Percentiles rank a stretch among this genome's conserved stretches.
phyloP scores from a whole-genome alignment of 176 grass and related monocot genomes.

The Tillandsia leiboldiana region DNA sequence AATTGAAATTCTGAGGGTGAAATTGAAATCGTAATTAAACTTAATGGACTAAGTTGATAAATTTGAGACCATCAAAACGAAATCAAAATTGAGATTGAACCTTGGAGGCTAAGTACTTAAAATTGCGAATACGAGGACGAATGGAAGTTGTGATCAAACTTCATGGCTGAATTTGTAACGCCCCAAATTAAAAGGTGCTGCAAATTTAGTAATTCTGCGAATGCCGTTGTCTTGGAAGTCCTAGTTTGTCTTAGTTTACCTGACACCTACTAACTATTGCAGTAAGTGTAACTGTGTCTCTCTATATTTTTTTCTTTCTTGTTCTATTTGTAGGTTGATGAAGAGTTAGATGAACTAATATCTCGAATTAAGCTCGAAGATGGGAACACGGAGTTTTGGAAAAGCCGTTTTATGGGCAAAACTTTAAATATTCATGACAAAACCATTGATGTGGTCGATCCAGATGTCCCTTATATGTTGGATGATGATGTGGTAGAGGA shows the following conservation, averaged over 20 bases:
- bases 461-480: constrained; percentile 38
- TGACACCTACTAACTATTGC: not conserved
- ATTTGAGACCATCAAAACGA: too few species aligned
- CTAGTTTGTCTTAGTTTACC: constrained; percentile 14
- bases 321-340: constrained; percentile 59
- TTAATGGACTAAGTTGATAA: too few species aligned
- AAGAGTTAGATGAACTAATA: constrained; percentile 74
- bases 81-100: too few species aligned
- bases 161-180: too few species aligned
- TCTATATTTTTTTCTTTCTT: not conserved
- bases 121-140: too few species aligned
- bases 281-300: not conserved
- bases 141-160: too few species aligned
- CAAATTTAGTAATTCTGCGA: too few species aligned
- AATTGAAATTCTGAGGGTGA: too few species aligned
- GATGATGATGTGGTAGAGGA: constrained; percentile 47
- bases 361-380: constrained; percentile 87
- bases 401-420: constrained; percentile 83
- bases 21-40: too few species aligned
- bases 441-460: constrained; percentile 33
- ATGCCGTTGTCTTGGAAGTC: not conserved
- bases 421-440: constrained; percentile 52
- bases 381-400: constrained; percentile 95
- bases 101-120: too few species aligned
- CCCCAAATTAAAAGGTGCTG: too few species aligned